Evolutionary conservation across 164 flowering plant genomes (phyloP), one percentile per base, ranked within the genome.

Genomic region (Aristolochia fimbriata): DNA sequence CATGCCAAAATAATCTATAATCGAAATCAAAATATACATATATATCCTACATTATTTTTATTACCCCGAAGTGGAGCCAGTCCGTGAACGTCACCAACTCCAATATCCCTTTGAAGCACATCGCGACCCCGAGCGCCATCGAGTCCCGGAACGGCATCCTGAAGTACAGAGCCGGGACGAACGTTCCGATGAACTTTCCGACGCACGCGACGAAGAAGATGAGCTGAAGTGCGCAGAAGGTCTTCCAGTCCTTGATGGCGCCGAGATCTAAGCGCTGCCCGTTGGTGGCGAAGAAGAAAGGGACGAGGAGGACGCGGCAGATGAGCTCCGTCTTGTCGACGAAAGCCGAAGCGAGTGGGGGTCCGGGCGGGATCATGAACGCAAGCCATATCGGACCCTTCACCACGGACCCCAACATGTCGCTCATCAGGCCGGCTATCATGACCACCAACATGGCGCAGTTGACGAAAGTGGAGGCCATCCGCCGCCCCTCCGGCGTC

Each of bases 11-110:
- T n/a, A n/a, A n/a, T n/a, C n/a, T n/a, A n/a, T n/a, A n/a, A n/a
- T n/a, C n/a, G n/a, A n/a, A n/a, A n/a, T n/a, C n/a, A n/a, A n/a
- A n/a, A n/a, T n/a, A n/a, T n/a, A n/a, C n/a, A n/a, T n/a, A n/a
- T n/a, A n/a, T n/a, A n/a, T n/a, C n/a, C n/a, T n/a, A n/a, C n/a
- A n/a, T n/a, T n/a, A n/a, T n/a, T n/a, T n/a, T 27, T 1, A 24
- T 11, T 52, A 52, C 56, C 56, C 23, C 47, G 48, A 74, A 71
- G 19, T 51, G 73, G 1, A 60, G 48, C 15, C 14, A 51, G 15
- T 19, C 77, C 70, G 83, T 80, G 21, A 84, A 41, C 41, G 81
- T 79, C 78, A 80, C 77, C 23, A 51, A 51, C 13, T 51, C 55
- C 4, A 51, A n/a, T 25, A 51, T 8, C 1, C 55, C 55, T 25